Evolutionary conservation across 495 filamentous ascomycete species (phyloP), one percentile per base, ranked within the genome.

Genomic region (Lophiostoma macrostomum): DNA sequence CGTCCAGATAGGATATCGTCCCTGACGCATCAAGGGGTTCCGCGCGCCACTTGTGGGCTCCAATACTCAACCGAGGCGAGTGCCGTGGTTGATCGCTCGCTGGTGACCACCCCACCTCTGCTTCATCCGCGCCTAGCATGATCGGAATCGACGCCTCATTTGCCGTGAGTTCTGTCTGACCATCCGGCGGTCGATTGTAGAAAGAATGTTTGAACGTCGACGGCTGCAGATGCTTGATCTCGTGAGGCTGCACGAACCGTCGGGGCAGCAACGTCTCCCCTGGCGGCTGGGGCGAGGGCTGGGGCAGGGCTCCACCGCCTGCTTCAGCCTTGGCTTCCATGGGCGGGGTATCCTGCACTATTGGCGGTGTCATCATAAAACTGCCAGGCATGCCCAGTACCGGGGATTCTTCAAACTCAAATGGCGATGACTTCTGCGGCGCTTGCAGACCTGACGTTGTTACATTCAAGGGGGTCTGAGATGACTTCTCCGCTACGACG

Each of bases 81-180:
- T 47, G 28, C 23, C 20, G 3, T 13, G 54, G 19, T n/a, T n/a
- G n/a, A n/a, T n/a, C n/a, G 8, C 38, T 37, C 16, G 40, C 29
- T 5, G 16, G 31, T 27, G 37, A 25, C n/a, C 12, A 45, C 7
- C 41, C 55, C 55, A 50, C 29, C 43, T 34, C 0, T 42, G 25
- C 19, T 38, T 54, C 49, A 25, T 55, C 44, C 19, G 19, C 70
- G 28, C 71, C 68, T 40, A 82, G 67, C 78, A 84, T 80, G 32
- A 84, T 82, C 24, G 77, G 74, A 25, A 85, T 80, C 0, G 82
- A 83, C 53, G 78, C n/a, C n/a, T n/a, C n/a, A n/a, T n/a, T n/a
- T n/a, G n/a, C n/a, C n/a, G n/a, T n/a, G n/a, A n/a, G n/a, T n/a
- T n/a, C n/a, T n/a, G n/a, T n/a, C n/a, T n/a, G n/a, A n/a, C n/a